Evolutionary conservation across 169 alveolate species (phyloP), one percentile per base, ranked within the genome.

Genomic region (Plasmodium knowlesi): DNA sequence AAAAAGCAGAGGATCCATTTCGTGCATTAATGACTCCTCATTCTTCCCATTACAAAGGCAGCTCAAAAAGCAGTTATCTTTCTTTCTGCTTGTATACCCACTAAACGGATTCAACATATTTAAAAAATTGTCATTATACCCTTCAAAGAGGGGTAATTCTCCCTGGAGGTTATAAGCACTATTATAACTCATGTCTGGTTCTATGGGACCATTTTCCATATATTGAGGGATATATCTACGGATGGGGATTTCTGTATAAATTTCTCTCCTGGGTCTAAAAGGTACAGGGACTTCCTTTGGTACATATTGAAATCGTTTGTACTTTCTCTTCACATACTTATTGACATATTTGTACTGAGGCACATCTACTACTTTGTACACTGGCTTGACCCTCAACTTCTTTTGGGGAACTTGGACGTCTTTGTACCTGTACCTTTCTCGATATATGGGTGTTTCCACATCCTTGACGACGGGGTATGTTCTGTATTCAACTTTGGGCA

Each of bases 241-340:
- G 3, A 76, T 72, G n/a, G 95, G 95, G 25, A 90, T 37, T 72
- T 90, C 95, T 61, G 32, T 82, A 90, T 90, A 80, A 32, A 90
- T 90, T 90, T 90, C 95, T 90, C 92, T 90, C 83, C 81, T 90
- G 10, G 95, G 95, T 73, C 95, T 90, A 90, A 90, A 90, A 81
- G 95, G 95, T 16, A 90, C 80, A 71, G 82, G 82, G 46, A 90
- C 91, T 71, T 90, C 95, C 76, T 82, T 90, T 50, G 95, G 95
- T 5, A 90, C 43, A 50, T 90, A 90, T 37, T 80, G 82, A 81
- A 70, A 81, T 82, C 95, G 70, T 82, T 90, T 90, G 28, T 90
- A 90, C 73, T 90, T 90, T 90, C 43, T 90, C 53, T 90, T 90
- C 46, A 90, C 92, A 90, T 39, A 81, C 46, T 90, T 90, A 19